Conservation (phyloP, 1,139 yeast species). For the Kodamaea sp. region DNA sequence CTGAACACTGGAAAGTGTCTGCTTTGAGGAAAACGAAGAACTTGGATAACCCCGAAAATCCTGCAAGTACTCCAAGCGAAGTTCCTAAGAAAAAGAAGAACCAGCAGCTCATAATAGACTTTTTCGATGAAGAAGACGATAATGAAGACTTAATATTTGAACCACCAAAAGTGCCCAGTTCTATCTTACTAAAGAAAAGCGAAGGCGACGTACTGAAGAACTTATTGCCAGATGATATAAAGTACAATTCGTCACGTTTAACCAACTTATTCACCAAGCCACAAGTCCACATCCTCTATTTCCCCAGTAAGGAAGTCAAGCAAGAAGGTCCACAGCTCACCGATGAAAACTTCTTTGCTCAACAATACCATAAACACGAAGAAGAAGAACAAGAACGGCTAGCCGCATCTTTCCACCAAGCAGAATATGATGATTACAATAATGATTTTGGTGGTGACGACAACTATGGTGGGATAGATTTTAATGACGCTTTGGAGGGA, state of each 20-base stretch:
- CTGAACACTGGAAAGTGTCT: slow-evolving; percentile 89
- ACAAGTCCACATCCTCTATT: slow-evolving; percentile 36
- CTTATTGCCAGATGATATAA: slow-evolving; percentile 72
- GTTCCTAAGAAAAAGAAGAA: slow-evolving; percentile 29
- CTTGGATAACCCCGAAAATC: slow-evolving; percentile 6
- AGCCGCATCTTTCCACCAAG: slow-evolving; percentile 47
- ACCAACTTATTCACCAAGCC: slow-evolving; percentile 75
- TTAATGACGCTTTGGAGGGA: slow-evolving; percentile 45
- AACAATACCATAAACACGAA: slow-evolving; percentile 52
- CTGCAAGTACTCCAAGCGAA: slow-evolving; percentile 7
- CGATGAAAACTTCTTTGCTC: slow-evolving; percentile 78
- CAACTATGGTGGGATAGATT: slow-evolving; percentile 45
- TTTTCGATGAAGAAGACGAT: slow-evolving; percentile 43
- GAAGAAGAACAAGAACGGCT: slow-evolving; percentile 36
- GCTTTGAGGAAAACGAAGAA: slow-evolving; percentile 46
- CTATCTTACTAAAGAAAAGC: slow-evolving; percentile 28
- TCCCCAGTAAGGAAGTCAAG: slow-evolving; percentile 24
- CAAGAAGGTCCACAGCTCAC: slow-evolving; percentile 33
- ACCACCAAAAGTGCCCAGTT: slow-evolving; percentile 32
- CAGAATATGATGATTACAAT: slow-evolving; percentile 45
- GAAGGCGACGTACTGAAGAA: slow-evolving; percentile 34
- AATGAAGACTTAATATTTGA: slow-evolving; percentile 56
- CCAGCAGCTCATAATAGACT: slow-evolving; percentile 47
- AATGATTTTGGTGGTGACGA: slow-evolving; percentile 41
- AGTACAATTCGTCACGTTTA: slow-evolving; percentile 68